Conservation (phyloP, 148 eudicot genomes). For the Chenopodium berlandieri region DNA sequence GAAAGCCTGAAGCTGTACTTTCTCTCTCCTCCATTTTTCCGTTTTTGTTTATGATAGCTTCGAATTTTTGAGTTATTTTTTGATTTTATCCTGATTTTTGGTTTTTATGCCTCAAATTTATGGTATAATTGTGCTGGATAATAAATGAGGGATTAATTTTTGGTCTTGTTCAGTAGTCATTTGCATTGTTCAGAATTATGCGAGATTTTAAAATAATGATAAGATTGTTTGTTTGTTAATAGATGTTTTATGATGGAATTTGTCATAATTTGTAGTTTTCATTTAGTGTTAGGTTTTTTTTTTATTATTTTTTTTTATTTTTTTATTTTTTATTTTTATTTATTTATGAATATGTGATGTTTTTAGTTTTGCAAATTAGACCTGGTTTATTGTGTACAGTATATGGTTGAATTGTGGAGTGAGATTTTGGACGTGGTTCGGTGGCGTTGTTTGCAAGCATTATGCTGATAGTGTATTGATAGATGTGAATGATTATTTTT, state of each 20-base stretch:
- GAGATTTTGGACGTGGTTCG: neutral
- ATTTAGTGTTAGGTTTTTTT: too few species aligned
- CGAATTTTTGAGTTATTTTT: neutral
- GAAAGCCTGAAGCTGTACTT: slow-evolving; percentile 69
- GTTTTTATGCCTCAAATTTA: neutral
- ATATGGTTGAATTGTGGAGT: neutral
- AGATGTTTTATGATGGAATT: too few species aligned
- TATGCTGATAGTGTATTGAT: neutral
- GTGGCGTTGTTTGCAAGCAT: neutral
- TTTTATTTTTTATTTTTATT: too few species aligned
- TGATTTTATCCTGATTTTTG: neutral
- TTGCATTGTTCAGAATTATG: too few species aligned
- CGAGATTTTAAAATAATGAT: too few species aligned
- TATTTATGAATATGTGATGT: too few species aligned
- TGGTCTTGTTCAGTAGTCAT: too few species aligned
- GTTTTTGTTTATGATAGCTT: neutral
- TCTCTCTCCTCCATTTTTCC: slow-evolving; percentile 5
- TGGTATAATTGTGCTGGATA: neutral
- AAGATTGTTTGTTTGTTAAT: too few species aligned
- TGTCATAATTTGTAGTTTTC: too few species aligned
- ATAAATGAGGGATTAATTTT: neutral
- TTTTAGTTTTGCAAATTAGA: too few species aligned
- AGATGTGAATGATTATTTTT: neutral
- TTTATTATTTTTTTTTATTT: too few species aligned
- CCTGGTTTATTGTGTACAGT: too few species aligned